Percentiles rank a stretch among this genome's conserved stretches.
These are phyloP conservation scores for Hypoxylon sp. DNA, from an alignment of 2,329 filamentous ascomycete species.

Conservation along the genomic window DNA sequence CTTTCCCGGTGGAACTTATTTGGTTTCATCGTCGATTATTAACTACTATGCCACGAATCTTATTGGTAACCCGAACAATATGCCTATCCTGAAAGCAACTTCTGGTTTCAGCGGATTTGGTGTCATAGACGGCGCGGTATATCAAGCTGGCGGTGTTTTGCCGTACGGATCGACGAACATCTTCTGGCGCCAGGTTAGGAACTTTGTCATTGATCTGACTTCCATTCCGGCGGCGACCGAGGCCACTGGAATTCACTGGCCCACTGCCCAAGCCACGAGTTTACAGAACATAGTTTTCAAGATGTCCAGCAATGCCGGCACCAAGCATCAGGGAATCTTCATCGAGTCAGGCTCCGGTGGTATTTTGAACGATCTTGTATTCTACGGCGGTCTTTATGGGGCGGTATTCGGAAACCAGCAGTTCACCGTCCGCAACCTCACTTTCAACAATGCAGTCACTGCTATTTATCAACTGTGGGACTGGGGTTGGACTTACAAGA, in stretches of 20 bases:
- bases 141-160: constrained; percentile 57
- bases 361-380: constrained; percentile 77
- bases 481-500: constrained; percentile 80
- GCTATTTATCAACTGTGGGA: constrained; percentile 82
- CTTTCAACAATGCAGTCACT: constrained; percentile 74
- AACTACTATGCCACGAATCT: constrained; percentile 86
- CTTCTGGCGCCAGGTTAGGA: constrained; percentile 71
- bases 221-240: constrained; percentile 61
- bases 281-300: constrained; percentile 72
- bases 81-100: constrained; percentile 69
- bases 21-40: constrained; percentile 78
- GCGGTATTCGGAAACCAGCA: constrained; percentile 72
- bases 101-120: constrained; percentile 63
- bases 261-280: constrained; percentile 74
- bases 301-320: constrained; percentile 62
- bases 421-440: constrained; percentile 78
- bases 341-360: constrained; percentile 77
- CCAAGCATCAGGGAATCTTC: constrained; percentile 70
- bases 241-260: constrained; percentile 75
- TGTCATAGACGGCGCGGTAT: constrained; percentile 65
- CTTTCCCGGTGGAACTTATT: constrained; percentile 71
- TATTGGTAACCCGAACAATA: constrained; percentile 58
- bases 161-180: constrained; percentile 71
- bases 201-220: constrained; percentile 70
- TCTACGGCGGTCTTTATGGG: constrained; percentile 79